These are phyloP conservation scores for Trichoderma oligosporum DNA, from an alignment of 2,329 filamentous ascomycete species.

Conservation along the genomic window DNA sequence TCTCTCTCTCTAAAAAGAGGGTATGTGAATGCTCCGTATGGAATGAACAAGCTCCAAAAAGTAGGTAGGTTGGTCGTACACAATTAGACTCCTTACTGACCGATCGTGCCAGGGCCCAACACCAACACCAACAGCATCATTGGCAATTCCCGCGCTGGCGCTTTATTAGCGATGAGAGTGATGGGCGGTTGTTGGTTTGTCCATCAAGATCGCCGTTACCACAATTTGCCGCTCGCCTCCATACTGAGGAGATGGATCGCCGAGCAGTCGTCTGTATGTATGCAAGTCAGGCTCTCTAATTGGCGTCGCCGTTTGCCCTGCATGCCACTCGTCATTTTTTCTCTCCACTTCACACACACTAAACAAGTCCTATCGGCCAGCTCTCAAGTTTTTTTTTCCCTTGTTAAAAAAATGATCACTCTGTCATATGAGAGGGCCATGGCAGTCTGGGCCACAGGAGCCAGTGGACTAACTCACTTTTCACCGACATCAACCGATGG, in stretches of 20 bases:
- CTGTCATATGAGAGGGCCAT: background rate
- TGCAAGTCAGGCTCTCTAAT: slow-evolving; percentile 8
- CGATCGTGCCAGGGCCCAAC: background rate
- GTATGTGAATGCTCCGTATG: too few relatives aligned
- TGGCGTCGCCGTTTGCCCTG: slow-evolving; percentile 8
- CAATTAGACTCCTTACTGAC: background rate
- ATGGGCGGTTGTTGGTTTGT: background rate
- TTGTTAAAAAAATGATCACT: background rate
- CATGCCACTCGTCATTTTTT: slow-evolving; percentile 13
- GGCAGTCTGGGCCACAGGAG: background rate
- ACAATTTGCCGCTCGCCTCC: slow-evolving; percentile 1
- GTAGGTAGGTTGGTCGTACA: too few relatives aligned
- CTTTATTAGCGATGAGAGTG: background rate
- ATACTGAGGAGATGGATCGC: slow-evolving; percentile 6
- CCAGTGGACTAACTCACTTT: background rate
- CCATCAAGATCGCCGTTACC: slow-evolving; percentile 5
- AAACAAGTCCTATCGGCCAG: background rate
- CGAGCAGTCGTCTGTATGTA: background rate
- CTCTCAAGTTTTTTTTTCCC: background rate
- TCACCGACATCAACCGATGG: background rate
- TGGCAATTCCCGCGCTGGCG: background rate
- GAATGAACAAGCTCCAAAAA: too few relatives aligned
- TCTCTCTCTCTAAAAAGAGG: too few relatives aligned
- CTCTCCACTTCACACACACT: background rate
- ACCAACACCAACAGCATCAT: background rate